Conservation (phyloP, 169 alveolate genomes). For the Cryptosporidium bovis region DNA sequence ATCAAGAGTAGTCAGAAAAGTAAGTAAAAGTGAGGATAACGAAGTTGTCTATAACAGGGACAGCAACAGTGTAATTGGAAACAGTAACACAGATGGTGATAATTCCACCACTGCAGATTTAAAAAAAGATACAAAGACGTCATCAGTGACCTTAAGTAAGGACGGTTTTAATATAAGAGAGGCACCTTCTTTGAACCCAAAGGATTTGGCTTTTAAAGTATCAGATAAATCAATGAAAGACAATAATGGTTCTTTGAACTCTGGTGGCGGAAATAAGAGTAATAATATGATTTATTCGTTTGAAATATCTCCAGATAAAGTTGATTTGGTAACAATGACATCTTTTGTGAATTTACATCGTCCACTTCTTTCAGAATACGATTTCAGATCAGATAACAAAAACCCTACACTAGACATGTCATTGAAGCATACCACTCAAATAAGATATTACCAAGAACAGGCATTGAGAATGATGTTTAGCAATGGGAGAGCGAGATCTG, state of each 20-base stretch:
- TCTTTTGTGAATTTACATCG: conserved; percentile 89
- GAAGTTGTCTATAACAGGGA: background rate
- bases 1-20: conserved; percentile 78
- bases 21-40: background rate
- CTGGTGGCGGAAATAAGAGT: conserved; percentile 4
- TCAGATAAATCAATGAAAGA: conserved; percentile 11
- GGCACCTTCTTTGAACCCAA: conserved; percentile 63
- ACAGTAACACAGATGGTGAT: no score
- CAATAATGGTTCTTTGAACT: background rate
- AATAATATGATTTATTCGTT: conserved; percentile 83
- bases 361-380: conserved; percentile 97
- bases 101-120: background rate
- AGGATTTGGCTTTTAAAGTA: conserved; percentile 33
- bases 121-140: background rate
- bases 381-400: conserved; percentile 91
- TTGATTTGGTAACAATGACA: conserved; percentile 89
- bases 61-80: background rate
- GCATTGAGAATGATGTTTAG: conserved; percentile 97
- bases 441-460: conserved; percentile 93
- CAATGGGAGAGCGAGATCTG: conserved; percentile 98
- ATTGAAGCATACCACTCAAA: conserved; percentile 91
- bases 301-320: conserved; percentile 88
- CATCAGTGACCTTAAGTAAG: background rate
- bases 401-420: conserved; percentile 89
- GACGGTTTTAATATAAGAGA: conserved; percentile 40